Base-by-base conservation (phyloP, 2,329 filamentous ascomycete genomes). In the Daldinia eschscholtzii region DNA sequence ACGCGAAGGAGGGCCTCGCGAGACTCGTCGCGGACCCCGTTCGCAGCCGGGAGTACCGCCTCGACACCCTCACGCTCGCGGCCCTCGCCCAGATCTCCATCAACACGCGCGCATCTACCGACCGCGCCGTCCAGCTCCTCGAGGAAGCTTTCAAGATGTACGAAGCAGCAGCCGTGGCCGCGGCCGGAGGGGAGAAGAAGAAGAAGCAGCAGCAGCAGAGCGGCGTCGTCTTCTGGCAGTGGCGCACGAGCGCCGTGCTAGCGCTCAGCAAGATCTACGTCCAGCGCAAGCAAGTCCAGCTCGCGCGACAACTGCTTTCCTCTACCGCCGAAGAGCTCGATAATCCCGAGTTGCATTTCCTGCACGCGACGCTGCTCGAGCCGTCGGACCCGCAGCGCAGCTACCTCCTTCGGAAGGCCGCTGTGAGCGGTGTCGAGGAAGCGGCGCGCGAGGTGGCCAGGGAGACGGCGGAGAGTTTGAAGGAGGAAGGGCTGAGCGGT, bases 1-100 rank as follows among this genome's bases (percentile, higher is more conserved):
- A 48, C 10, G 60, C 68, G 1, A 67, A 71, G 33, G 64, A 73
- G 37, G 66, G 71, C 9, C 76, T 78, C 68, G 61, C 52, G 15
- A n/a, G 18, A 50, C 50, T 60, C 55, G 61, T 23, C 70, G 73
- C 58, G 37, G 72, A 23, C 33, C 35, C n/a, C 72, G 64, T 20
- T 26, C 28, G n/a, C 33, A 64, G 63, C 12, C 66, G 77, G 26
- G 53, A 76, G 20, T 70, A 68, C 62, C 60, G 76, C 48, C 77
- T 81, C 13, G 76, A 83, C 64, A 77, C 77, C 1, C 78, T 80
- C 10, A 82, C 81, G 0, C 68, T 82, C n/a, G 72, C 77, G 6
- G 82, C 79, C 15, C 52, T 79, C 12, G 53, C 78, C 4, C 70
- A 76, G 37, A 71, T 73, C 4, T 20, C 23, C 1, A 37, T 6